Conservation (phyloP, 2,329 filamentous ascomycete genomes). For the Diplodia seriata region DNA sequence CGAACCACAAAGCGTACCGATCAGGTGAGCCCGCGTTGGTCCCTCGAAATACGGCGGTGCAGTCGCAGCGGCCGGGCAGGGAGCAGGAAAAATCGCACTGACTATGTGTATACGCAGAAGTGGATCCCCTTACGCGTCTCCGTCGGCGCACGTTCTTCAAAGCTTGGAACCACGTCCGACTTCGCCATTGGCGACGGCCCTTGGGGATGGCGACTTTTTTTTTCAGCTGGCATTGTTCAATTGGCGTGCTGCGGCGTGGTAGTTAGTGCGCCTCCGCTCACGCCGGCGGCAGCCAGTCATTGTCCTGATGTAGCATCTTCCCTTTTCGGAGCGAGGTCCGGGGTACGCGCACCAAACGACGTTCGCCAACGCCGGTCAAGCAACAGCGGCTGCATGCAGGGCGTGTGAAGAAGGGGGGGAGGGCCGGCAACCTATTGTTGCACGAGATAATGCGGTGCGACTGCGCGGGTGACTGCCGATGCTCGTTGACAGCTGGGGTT, state of each 20-base stretch:
- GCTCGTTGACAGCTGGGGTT: neutral
- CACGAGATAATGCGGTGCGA: slow-evolving; percentile 22
- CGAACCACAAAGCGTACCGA: neutral
- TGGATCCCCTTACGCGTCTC: slow-evolving; percentile 10
- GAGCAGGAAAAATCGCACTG: neutral
- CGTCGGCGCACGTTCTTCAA: slow-evolving; percentile 1
- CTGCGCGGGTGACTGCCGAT: neutral
- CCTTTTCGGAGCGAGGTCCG: slow-evolving; percentile 10
- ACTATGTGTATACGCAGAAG: neutral
- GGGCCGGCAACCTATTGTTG: slow-evolving; percentile 2
- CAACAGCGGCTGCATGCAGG: neutral
- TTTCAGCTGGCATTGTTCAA: slow-evolving; percentile 7
- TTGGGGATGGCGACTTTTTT: neutral
- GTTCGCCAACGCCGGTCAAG: neutral
- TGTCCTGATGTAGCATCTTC: neutral
- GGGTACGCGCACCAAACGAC: neutral
- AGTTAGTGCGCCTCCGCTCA: neutral
- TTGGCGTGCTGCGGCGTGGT: slow-evolving; percentile 5
- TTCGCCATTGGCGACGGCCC: neutral
- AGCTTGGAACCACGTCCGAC: neutral
- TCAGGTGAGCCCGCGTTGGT: neutral
- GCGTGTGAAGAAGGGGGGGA: slow-evolving; percentile 6
- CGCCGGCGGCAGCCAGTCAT: slow-evolving; percentile 3
- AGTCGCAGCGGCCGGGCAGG: neutral
- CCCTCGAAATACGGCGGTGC: neutral